A percentile compares a stretch with the other conserved stretches of the same genome.
Evolutionary conservation across 108 stramenopile genomes (phyloP).

Genomic region (Bacterosira constricta): DNA sequence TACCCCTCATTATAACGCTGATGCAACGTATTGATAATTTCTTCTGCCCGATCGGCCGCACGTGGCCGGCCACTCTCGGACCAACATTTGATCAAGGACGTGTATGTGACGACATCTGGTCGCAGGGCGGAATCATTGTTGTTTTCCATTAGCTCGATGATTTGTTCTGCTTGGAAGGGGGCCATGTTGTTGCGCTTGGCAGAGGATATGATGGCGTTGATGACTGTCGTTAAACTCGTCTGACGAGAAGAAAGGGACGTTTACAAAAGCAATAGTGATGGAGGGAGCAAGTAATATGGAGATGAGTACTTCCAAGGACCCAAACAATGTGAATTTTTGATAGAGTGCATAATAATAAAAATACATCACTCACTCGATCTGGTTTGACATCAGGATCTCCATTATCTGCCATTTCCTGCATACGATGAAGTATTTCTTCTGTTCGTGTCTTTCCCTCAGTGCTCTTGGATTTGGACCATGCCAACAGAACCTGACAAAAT

Average conservation of each 20-base stretch:
- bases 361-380: constrained; percentile 25
- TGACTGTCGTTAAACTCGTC: constrained; percentile 46
- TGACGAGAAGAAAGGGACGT: not conserved
- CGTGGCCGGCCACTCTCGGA: constrained; percentile 33
- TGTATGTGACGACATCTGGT: constrained; percentile 58
- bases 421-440: constrained; percentile 30
- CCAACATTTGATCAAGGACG: constrained; percentile 53
- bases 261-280: not conserved
- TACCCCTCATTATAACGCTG: constrained; percentile 37
- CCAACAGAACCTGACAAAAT: constrained; percentile 29
- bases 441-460: not conserved
- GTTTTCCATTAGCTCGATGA: constrained; percentile 53
- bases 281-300: not conserved
- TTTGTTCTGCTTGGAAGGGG: constrained; percentile 46
- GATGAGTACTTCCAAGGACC: not conserved
- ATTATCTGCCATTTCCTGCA: constrained; percentile 40
- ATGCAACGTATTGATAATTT: constrained; percentile 44
- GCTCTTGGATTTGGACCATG: constrained; percentile 39
- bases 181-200: constrained; percentile 16
- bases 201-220: constrained; percentile 35
- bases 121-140: constrained; percentile 22
- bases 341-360: too few relatives aligned
- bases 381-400: constrained; percentile 39
- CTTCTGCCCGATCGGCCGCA: constrained; percentile 34
- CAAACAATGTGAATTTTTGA: not conserved